Evolutionary conservation across 257 asterid species (phyloP).

Genomic region (Ophiorrhiza pumila): DNA sequence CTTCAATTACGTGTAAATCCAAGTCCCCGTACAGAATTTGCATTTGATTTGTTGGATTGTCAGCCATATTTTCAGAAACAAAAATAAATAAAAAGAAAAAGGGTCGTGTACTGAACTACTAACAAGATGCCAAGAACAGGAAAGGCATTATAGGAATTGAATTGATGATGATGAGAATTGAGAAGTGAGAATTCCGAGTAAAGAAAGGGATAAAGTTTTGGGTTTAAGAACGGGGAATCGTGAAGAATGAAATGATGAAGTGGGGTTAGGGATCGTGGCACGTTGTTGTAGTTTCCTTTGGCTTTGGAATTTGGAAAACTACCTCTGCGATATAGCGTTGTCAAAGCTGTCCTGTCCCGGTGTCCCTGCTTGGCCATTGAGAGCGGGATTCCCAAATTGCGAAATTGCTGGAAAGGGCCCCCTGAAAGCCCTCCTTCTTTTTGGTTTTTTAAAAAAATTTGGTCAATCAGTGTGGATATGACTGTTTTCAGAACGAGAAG

Average conservation of each 20-base stretch:
- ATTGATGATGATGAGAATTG: background rate
- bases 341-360: no score
- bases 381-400: no score
- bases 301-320: no score
- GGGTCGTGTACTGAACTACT: background rate
- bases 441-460: no score
- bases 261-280: conserved; percentile 17
- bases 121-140: background rate
- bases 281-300: conserved; percentile 7
- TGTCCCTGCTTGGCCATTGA: no score
- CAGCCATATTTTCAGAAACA: conserved; percentile 37
- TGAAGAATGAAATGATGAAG: background rate
- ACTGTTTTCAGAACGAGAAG: no score
- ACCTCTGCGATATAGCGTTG: no score
- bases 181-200: background rate
- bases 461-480: no score
- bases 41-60: conserved; percentile 23
- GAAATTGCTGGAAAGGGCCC: no score
- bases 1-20: conserved; percentile 59
- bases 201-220: background rate
- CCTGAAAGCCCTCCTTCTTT: no score
- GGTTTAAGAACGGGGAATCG: background rate
- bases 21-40: conserved; percentile 72
- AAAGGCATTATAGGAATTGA: no score
- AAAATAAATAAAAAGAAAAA: background rate